Conservation (phyloP, 306 rosid genomes). For the Delonix regia region DNA sequence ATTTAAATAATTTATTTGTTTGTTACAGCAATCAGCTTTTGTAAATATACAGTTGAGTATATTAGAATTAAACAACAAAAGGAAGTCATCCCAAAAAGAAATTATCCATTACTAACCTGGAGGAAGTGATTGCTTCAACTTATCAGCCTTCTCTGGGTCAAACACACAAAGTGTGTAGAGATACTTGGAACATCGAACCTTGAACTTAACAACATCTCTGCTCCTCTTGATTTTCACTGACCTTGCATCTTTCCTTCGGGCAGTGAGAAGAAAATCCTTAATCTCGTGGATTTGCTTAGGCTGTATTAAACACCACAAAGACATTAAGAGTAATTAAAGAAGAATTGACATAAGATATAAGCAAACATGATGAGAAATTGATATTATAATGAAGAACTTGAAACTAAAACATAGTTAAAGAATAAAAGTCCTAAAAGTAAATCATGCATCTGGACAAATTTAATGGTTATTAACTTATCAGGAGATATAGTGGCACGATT, state of each 20-base stretch:
- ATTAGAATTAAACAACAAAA: background rate
- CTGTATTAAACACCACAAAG: constrained; percentile 39
- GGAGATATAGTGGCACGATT: background rate
- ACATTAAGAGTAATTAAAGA: background rate
- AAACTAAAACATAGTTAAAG: background rate
- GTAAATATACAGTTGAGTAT: background rate
- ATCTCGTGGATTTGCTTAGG: constrained; percentile 94
- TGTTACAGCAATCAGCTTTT: background rate
- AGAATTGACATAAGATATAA: background rate
- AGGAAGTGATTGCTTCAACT: constrained; percentile 97
- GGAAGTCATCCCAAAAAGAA: background rate
- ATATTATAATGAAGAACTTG: background rate
- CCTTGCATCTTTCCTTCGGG: constrained; percentile 91
- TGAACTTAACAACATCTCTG: constrained; percentile 84
- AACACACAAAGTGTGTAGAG: constrained; percentile 86
- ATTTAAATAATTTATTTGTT: background rate
- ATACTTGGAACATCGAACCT: constrained; percentile 95
- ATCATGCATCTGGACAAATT: background rate
- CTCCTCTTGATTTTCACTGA: constrained; percentile 83
- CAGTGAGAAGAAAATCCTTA: constrained; percentile 88
- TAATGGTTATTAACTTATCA: background rate
- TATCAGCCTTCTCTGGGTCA: constrained; percentile 82
- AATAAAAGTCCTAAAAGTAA: background rate
- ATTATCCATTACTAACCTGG: constrained; percentile 57
- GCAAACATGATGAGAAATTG: background rate